Base-by-base conservation (phyloP, 768 basidiomycete species). In the Galerina sulciceps region DNA sequence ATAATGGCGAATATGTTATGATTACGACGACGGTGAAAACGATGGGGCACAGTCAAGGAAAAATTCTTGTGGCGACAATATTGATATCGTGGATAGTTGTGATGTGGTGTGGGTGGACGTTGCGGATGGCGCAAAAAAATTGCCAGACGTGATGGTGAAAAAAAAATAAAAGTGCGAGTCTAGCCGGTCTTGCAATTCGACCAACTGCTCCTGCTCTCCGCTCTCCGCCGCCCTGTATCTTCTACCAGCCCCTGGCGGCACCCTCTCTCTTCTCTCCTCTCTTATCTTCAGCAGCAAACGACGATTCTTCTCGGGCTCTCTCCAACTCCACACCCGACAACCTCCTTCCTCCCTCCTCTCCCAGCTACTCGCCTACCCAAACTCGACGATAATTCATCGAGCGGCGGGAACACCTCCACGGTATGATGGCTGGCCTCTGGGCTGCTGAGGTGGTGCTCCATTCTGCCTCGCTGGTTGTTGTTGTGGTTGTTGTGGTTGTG, bases 371-470 rank as follows among this genome's bases (percentile, higher is more conserved):
- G 31, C 26, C 31, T 42, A 23, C 38, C 38, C 15, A 15, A 40
- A 8, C 35, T 22, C 34, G n/a, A n/a, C 5, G 17, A 46, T 14
- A 13, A 4, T 48, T 79, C 73, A 77, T 63, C 78, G 71, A 37
- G 65, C 70, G 38, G 73, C 76, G 53, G 77, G 69, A 3, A 68
- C 75, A 53, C 75, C 73, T 9, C 76, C 75, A 50, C 79, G 76
- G 53, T 79, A 78, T 17, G 67, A 68, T 6, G 67, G 71, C 41
- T 73, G 72, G 17, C 60, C 61, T n/a, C 63, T 18, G 18, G 52
- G 60, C 59, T 75, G 75, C 18, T 63, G 63, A 51, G 64, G 62
- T 31, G 62, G 65, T 15, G 48, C 62, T 18, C 61, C 63, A 55
- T 71, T 64, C 56, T 59, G 59, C 42, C 58, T 64, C 13, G 59